Evolutionary conservation across 192 early-diverging fungal species (phyloP).

Genomic region (Phycomyces blakesleeanus): DNA sequence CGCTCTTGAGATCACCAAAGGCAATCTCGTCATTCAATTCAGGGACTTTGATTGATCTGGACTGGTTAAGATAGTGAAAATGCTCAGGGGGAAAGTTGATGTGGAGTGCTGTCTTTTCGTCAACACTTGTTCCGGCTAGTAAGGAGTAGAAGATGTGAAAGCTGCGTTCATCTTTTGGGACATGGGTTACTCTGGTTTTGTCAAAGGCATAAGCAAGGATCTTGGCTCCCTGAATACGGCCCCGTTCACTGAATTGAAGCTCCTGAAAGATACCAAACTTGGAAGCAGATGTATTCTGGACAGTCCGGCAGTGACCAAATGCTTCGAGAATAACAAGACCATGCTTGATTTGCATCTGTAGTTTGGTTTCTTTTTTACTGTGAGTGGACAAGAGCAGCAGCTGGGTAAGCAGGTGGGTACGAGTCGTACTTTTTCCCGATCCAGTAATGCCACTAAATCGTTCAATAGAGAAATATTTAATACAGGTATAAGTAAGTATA

Average conservation of each 20-base stretch:
- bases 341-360: constrained; percentile 68
- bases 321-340: constrained; percentile 72
- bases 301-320: constrained; percentile 72
- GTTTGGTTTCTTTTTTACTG: constrained; percentile 69
- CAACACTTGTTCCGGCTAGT: constrained; percentile 58
- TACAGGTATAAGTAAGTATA: too few species aligned
- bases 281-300: constrained; percentile 65
- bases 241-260: constrained; percentile 81
- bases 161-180: constrained; percentile 62
- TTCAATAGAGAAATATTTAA: too few species aligned
- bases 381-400: constrained; percentile 74
- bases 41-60: constrained; percentile 29
- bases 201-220: constrained; percentile 68
- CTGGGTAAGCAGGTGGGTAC: constrained; percentile 65
- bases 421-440: constrained; percentile 77
- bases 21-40: constrained; percentile 49
- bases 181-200: constrained; percentile 53
- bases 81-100: constrained; percentile 51
- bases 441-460: constrained; percentile 75
- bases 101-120: constrained; percentile 63
- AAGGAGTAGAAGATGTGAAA: constrained; percentile 85
- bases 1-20: constrained; percentile 61
- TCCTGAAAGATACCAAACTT: constrained; percentile 83
- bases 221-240: constrained; percentile 84
- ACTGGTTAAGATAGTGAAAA: constrained; percentile 42